Base-by-base conservation (phyloP, 495 filamentous ascomycete genomes). In the Penicillium samsonianum region DNA sequence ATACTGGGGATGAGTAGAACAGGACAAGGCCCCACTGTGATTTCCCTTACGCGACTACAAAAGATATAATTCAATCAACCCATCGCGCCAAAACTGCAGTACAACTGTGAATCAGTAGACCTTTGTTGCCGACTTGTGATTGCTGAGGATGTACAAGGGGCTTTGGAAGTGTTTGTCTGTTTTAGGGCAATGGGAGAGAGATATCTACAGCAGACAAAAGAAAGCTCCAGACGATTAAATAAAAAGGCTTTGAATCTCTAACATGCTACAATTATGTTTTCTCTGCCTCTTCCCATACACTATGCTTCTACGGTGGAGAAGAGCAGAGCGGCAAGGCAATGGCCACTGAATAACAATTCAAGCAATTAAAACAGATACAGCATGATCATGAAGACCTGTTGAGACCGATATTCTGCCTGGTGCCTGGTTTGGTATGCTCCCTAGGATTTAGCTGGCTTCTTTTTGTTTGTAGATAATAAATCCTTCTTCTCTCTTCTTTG, bases 21-120 rank as follows among this genome's bases (percentile, higher is more conserved):
- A 17, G 56, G 46, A 30, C 40, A 25, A 38, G 25, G 42, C 25
- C 52, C 50, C 16, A 41, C 54, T 56, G 28, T 55, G 47, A 53
- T 59, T 64, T 53, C 61, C 66, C 66, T 52, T 50, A 68, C 54
- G 66, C 66, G 66, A 68, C 66, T 44, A 50, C 54, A 50, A 59
- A 62, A 57, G 30, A 61, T 42, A 53, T 23, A 43, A 47, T 33
- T 26, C 22, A 35, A 33, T 59, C 33, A 51, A 57, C 63, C 66
- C 63, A 68, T 52, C 55, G 66, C 66, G 66, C 59, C 66, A 60
- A 35, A 55, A 40, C 37, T 42, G 20, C 52, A 38, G 40, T 58
- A 40, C 40, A 26, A 28, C 42, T 47, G 9, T 50, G 41, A 45
- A 45, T 45, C 20, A 26, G 30, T 55, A 55, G 28, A 47, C 16